These are phyloP conservation scores for Pistacia integerrima DNA, from an alignment of 345 rosid species.

Conservation along the genomic window DNA sequence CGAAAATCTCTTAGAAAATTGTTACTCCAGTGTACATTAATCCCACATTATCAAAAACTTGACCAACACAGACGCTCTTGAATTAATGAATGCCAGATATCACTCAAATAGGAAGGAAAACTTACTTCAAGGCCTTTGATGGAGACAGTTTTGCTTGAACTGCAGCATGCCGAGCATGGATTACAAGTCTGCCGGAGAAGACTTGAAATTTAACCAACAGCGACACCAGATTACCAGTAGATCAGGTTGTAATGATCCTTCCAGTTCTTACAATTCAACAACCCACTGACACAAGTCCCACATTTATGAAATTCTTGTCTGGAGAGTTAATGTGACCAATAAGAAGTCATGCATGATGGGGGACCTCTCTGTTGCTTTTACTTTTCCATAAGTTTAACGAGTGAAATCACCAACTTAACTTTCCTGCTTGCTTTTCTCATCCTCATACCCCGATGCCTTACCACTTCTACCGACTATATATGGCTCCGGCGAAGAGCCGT, in stretches of 20 bases:
- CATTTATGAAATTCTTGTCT: not conserved
- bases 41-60: not conserved
- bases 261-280: no score
- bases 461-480: conserved; percentile 77
- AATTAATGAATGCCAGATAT: not conserved
- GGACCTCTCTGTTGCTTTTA: not conserved
- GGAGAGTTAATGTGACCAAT: not conserved
- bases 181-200: not conserved
- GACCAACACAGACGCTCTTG: not conserved
- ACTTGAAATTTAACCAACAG: not conserved
- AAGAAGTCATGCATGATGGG: not conserved
- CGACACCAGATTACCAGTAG: not conserved
- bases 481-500: conserved; percentile 52
- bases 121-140: not conserved
- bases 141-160: not conserved
- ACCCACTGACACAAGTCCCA: not conserved
- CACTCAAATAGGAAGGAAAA: not conserved
- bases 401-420: conserved; percentile 8
- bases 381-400: not conserved
- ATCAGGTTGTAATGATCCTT: not conserved
- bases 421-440: conserved; percentile 42
- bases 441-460: conserved; percentile 61
- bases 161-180: not conserved
- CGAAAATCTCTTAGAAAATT: not conserved
- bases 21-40: not conserved